Base-by-base conservation (phyloP, 208 protist genomes). In the Strigomonas galati region DNA sequence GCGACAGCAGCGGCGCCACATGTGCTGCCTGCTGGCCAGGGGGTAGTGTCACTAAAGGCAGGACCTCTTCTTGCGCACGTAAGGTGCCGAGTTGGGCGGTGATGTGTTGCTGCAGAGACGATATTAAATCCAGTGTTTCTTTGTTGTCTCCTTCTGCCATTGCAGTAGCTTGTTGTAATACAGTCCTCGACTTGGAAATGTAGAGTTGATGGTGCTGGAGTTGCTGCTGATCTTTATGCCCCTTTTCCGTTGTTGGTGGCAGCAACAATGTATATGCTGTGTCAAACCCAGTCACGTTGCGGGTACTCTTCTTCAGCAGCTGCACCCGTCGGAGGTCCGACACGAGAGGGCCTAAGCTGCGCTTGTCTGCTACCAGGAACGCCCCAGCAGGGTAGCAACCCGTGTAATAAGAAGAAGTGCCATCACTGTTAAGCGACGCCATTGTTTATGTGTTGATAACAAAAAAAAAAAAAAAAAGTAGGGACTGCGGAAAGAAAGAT, bases 261-360 rank as follows among this genome's bases (percentile, higher is more conserved):
- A 51, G 44, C 35, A 40, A 10, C 35, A 40, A 10, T 10, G 44
- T 17, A n/a, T 24, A 62, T 5, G 7, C 10, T 28, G 67, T 62
- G 51, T 75, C 55, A 53, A 89, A 83, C 0, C 64, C 48, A 0
- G 84, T 90, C 0, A 90, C 84, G 46, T 84, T 86, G 21, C 35
- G 35, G 31, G 21, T 54, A 2, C 78, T 77, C 23, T 62, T 27
- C 61, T 84, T 82, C 12, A 90, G 71, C 3, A 62, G 60, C 9
- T 61, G 37, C 14, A 52, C 17, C 7, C 6, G 14, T 1, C 83
- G 76, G 61, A 89, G 58, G 0, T 37, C 55, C 21, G 61, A 23
- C 15, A 89, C 74, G 1, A 85, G 60, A n/a, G 63, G 65, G 1
- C 54, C 62, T 5, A 89, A 62, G 5, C 72, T 58, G 17, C 26